Conservation (phyloP, 202 grass and related monocot genomes). For the Tripidium arundinaceum region DNA sequence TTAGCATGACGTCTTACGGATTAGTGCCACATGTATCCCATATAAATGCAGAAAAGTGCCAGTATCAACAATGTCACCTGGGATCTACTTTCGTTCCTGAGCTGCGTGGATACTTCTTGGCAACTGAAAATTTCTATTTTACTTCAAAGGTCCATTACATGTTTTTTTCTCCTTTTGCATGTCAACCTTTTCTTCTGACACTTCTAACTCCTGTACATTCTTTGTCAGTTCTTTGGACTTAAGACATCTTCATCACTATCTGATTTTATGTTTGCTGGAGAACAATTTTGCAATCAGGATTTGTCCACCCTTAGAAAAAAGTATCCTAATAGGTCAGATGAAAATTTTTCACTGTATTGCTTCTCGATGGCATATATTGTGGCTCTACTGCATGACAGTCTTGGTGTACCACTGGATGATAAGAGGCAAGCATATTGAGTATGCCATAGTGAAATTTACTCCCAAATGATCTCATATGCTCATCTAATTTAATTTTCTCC, state of each 20-base stretch:
- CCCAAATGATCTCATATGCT: not conserved
- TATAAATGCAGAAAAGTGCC: conserved; percentile 58
- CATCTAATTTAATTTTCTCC: not conserved
- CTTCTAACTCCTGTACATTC: conserved; percentile 8
- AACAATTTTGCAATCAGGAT: conserved; percentile 75
- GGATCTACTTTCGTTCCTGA: conserved; percentile 81
- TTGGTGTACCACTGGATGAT: conserved; percentile 64
- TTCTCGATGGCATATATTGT: conserved; percentile 94
- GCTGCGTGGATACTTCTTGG: conserved; percentile 78
- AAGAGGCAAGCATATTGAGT: conserved; percentile 52
- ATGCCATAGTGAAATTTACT: conserved; percentile 1
- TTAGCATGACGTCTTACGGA: not conserved
- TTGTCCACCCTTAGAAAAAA: conserved; percentile 51
- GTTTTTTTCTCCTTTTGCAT: not conserved
- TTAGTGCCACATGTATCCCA: conserved; percentile 25
- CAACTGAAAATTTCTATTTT: conserved; percentile 98
- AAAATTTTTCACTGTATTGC: conserved; percentile 81
- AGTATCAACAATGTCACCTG: conserved; percentile 64
- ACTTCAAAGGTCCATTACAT: conserved; percentile 63
- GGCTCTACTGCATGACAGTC: conserved; percentile 74
- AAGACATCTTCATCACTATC: conserved; percentile 53
- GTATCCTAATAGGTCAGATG: conserved; percentile 51
- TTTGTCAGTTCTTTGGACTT: conserved; percentile 75
- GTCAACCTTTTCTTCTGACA: not conserved
- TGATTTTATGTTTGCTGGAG: conserved; percentile 64